Evolutionary conservation across 495 filamentous ascomycete species (phyloP), one percentile per base, ranked within the genome.

Genomic region (Trichoderma erinaceum): DNA sequence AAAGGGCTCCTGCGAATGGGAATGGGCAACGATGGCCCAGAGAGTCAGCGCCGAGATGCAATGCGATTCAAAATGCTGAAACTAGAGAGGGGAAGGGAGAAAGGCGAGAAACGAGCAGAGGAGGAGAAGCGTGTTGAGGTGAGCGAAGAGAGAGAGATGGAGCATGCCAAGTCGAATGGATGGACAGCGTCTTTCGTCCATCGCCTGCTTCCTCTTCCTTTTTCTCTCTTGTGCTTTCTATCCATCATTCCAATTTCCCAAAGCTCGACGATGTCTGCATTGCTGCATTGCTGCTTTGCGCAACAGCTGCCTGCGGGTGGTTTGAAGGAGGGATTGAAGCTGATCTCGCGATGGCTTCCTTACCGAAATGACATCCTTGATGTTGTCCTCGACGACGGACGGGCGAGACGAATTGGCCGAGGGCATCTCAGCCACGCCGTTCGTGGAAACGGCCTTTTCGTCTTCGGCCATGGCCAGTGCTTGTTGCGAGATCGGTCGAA

Each of bases 301-400:
- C 35, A 38, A 38, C 35, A 10, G 35, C 7, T 38, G 35, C 35
- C 35, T 38, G 5, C 7, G 35, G 35, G 35, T 38, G 5, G 35
- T 5, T 38, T 38, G 5, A n/a, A 23, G n/a, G 18, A 4, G 18
- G 7, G 21, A n/a, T 18, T n/a, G n/a, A 16, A 5, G 8, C n/a
- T 52, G 48, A 3, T 23, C 21, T 23, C 18, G 23, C 56, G 1
- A 32, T 13, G 56, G 56, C 56, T 12, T 61, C 56, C 56, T 61
- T 61, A 61, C 56, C 56, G 56, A 61, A 61, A 61, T 32, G n/a
- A 61, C 27, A 15, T 61, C 56, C 27, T 61, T 61, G 56, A 32
- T 61, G 4, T 3, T 61, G 13, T 61, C 56, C 1, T 61, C 56
- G 56, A 61, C 56, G 56, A 61, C n/a, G 27, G 56, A 61, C 56